Evolutionary conservation across 164 flowering plant genomes (phyloP).

Genomic region (Vitis vinifera): DNA sequence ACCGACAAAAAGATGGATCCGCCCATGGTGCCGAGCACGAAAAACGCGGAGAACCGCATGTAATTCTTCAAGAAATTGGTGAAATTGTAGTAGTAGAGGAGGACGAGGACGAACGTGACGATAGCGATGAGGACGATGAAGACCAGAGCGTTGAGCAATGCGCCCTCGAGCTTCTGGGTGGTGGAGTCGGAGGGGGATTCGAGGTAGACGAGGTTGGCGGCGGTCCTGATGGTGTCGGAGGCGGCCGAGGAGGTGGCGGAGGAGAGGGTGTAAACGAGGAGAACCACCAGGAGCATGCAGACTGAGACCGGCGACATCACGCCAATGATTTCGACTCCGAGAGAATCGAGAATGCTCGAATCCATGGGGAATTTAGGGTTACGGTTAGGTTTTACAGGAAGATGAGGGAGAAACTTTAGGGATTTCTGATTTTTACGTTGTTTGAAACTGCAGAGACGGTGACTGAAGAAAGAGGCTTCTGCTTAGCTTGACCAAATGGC

Average conservation of each 20-base stretch:
- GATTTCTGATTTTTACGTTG: too few species aligned
- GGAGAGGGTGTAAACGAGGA: constrained; percentile 62
- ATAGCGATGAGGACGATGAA: constrained; percentile 67
- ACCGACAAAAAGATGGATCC: constrained; percentile 64
- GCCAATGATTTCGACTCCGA: constrained; percentile 71
- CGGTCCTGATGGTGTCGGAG: constrained; percentile 53
- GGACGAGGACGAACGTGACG: constrained; percentile 74
- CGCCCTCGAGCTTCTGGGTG: constrained; percentile 70
- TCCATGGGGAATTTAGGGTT: constrained; percentile 35
- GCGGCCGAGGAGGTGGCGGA: constrained; percentile 31
- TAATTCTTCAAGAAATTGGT: constrained; percentile 76
- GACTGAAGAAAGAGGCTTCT: too few species aligned
- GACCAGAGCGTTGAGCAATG: constrained; percentile 69
- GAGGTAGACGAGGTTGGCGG: constrained; percentile 83
- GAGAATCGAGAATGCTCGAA: constrained; percentile 57
- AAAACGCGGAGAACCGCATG: constrained; percentile 79
- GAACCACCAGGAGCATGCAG: constrained; percentile 86
- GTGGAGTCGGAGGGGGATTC: constrained; percentile 74
- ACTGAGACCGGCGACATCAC: constrained; percentile 89
- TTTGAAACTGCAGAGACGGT: too few species aligned
- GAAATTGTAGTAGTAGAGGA: constrained; percentile 82
- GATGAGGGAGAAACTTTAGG: too few species aligned
- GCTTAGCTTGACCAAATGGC: too few species aligned
- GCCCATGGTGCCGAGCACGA: constrained; percentile 69
- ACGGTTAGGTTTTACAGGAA: background rate